Base-by-base conservation (phyloP, 1,284 basidiomycete species). In the Ustilago nuda region DNA sequence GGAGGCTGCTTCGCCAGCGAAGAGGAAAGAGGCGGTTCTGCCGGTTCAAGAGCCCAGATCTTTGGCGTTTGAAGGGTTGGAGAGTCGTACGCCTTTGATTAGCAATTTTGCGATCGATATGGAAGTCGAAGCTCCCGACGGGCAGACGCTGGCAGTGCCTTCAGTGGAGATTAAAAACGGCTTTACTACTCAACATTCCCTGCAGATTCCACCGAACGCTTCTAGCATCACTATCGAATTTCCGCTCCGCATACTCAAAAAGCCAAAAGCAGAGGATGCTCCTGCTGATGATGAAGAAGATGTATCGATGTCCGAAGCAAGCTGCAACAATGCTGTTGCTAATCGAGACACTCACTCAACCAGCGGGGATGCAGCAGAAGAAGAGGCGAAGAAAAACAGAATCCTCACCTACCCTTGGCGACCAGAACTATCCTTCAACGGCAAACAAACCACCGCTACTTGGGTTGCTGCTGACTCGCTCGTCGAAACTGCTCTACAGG, bases 121-220 rank as follows among this genome's bases (percentile, higher is more conserved):
- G 60, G 63, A 77, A 17, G 66, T 72, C 12, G 75, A 77, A 46
- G 43, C 61, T 41, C 52, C 57, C 3, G 59, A 69, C 17, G 75
- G 75, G 2, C 57, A 60, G 39, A 51, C 61, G 11, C 30, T 64
- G 1, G 45, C 54, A 3, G 64, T 69, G 11, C 48, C 66, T 6
- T 12, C 54, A 17, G 30, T 77, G 5, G 53, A 64, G 57, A 61
- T 77, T 54, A 72, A 70, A 48, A 77, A 77, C 37, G 57, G 37
- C 1, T n/a, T 30, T 30, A 64, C 57, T 19, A 70, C 60, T 8
- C 75, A 77, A 50, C 75, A 77, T 53, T 64, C 70, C n/a, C 41
- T 77, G 3, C 75, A 73, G 46, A 66, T 77, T 12, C 63, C 75
- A 48, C 70, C 70, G 4, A 70, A 65, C 7, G 66, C 70, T 15